Percentiles rank a stretch among this genome's conserved stretches.
Evolutionary conservation across 2,329 filamentous ascomycete species (phyloP).

Genomic region (Ascochyta pisi): DNA sequence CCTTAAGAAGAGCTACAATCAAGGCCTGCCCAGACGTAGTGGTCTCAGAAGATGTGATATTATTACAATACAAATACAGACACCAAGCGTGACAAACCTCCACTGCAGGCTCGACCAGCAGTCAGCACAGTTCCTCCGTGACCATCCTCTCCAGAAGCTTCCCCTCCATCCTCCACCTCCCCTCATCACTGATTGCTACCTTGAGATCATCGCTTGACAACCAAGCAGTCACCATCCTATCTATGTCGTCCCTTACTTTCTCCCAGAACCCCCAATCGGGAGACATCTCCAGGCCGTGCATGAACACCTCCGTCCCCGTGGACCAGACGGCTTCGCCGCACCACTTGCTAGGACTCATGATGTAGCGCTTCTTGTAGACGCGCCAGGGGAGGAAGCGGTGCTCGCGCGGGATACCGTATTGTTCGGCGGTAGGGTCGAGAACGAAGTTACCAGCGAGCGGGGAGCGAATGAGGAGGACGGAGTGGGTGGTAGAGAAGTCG

Average conservation of each 20-base stretch:
- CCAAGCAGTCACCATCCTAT: not conserved
- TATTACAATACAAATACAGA: not conserved
- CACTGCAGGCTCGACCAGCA: not conserved
- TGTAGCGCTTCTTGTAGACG: not conserved
- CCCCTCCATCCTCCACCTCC: not conserved
- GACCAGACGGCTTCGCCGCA: not conserved
- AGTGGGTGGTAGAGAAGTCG: not conserved
- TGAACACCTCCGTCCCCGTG: not conserved
- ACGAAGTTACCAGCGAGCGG: slow-evolving; percentile 4
- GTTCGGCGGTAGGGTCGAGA: slow-evolving; percentile 5
- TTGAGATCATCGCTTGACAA: not conserved
- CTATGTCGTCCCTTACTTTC: not conserved
- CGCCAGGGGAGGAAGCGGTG: slow-evolving; percentile 7
- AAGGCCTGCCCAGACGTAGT: not conserved
- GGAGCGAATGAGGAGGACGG: slow-evolving; percentile 1
- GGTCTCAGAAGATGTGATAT: not conserved
- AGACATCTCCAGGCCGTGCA: not conserved
- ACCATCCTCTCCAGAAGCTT: not conserved
- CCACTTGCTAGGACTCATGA: not conserved
- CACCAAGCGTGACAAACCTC: not conserved
- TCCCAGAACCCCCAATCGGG: not conserved
- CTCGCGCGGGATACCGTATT: not conserved
- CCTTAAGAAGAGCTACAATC: not conserved
- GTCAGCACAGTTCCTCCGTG: not conserved
- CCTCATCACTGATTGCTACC: not conserved